Percentiles rank a stretch among this genome's conserved stretches.
Evolutionary conservation across 2,329 filamentous ascomycete genomes (phyloP).

Genomic region (Aspergillus thermomutatus): DNA sequence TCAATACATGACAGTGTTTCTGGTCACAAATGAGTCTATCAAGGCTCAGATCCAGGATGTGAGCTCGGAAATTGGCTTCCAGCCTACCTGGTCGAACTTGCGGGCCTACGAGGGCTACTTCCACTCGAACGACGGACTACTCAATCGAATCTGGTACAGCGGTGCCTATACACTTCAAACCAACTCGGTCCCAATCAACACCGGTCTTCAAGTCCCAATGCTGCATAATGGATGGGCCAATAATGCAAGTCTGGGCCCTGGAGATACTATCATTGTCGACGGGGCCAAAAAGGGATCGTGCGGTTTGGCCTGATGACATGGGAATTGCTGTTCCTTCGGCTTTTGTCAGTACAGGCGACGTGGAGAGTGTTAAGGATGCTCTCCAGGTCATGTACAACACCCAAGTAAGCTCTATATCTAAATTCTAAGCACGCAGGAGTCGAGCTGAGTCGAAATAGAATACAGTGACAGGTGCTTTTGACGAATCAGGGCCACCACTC

Average conservation of each 20-base stretch:
- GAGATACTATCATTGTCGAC: constrained; percentile 43
- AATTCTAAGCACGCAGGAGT: background rate
- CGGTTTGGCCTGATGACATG: constrained; percentile 50
- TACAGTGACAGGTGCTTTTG: constrained; percentile 31
- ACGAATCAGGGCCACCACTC: constrained; percentile 34
- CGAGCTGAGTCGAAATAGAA: constrained; percentile 12
- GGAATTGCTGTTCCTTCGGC: constrained; percentile 47
- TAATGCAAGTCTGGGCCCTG: constrained; percentile 38
- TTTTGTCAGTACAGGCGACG: constrained; percentile 42
- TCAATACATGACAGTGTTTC: constrained; percentile 41
- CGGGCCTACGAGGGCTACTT: constrained; percentile 54
- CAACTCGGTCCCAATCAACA: constrained; percentile 38
- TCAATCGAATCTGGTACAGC: constrained; percentile 58
- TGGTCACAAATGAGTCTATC: constrained; percentile 30
- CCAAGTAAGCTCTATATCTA: constrained; percentile 25
- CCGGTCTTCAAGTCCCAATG: constrained; percentile 34
- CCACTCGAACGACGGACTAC: constrained; percentile 47
- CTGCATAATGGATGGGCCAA: constrained; percentile 37
- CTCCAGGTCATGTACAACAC: constrained; percentile 48
- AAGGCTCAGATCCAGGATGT: constrained; percentile 37
- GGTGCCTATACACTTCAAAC: constrained; percentile 54
- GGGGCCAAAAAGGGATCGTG: constrained; percentile 44
- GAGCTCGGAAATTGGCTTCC: constrained; percentile 45
- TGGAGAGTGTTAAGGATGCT: constrained; percentile 48
- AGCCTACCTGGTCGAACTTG: constrained; percentile 52